Percentiles rank a stretch among this genome's conserved stretches.
These are phyloP conservation scores for Calonectria hawksworthii DNA, from an alignment of 2,329 filamentous ascomycete species.

Conservation along the genomic window DNA sequence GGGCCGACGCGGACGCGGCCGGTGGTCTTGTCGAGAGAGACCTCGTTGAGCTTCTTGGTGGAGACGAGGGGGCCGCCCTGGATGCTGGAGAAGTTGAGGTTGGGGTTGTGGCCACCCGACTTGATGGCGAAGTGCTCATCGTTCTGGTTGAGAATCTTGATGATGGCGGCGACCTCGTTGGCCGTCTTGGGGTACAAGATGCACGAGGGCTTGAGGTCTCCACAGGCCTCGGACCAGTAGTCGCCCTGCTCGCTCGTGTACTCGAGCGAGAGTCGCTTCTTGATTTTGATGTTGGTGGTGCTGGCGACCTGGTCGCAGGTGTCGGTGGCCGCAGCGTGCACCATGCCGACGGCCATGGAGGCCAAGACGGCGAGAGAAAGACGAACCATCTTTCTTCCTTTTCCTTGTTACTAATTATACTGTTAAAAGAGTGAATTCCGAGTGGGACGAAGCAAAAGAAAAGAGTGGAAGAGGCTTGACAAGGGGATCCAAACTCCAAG, in stretches of 20 bases:
- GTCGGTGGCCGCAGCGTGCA: conserved; percentile 7
- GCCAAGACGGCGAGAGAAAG: background rate
- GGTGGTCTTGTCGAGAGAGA: conserved; percentile 54
- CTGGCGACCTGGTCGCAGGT: conserved; percentile 19
- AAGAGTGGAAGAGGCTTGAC: background rate
- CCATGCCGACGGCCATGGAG: background rate
- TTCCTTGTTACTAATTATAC: background rate
- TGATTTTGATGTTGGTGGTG: conserved; percentile 15
- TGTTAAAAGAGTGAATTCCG: background rate
- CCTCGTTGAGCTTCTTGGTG: conserved; percentile 57
- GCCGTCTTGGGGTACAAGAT: conserved; percentile 62
- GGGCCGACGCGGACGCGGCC: conserved; percentile 60
- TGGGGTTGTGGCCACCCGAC: conserved; percentile 70
- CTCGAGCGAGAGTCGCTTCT: conserved; percentile 39
- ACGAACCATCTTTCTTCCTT: background rate
- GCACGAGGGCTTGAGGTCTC: conserved; percentile 60
- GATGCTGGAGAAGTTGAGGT: conserved; percentile 66
- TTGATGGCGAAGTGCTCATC: conserved; percentile 67
- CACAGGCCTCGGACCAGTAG: conserved; percentile 62
- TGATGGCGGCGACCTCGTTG: conserved; percentile 66
- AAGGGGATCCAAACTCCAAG: background rate
- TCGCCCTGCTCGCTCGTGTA: conserved; percentile 56
- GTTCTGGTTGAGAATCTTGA: conserved; percentile 62
- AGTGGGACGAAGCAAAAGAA: conserved; percentile 1
- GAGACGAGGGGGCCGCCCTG: conserved; percentile 64